Evolutionary conservation across 2,329 filamentous ascomycete species (phyloP), one percentile per base, ranked within the genome.

Genomic region (Neonectria coccinea): DNA sequence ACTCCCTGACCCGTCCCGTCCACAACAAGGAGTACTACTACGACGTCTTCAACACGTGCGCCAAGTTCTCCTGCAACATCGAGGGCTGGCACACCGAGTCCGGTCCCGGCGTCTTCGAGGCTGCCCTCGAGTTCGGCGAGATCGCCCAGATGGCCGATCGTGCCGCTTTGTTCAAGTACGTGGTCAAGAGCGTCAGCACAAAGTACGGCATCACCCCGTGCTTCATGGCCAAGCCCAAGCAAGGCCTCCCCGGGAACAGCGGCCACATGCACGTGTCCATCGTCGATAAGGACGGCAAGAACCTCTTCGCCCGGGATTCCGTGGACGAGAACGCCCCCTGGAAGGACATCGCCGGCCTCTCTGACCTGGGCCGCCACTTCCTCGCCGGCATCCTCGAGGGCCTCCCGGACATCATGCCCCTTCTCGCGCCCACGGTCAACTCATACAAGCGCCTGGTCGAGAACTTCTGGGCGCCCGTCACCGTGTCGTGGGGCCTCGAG

Each of bases 401-500:
- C 14, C 86, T 99, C 4, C 93, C 96, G 2, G 93, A 97, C 75
- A 89, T 98, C 70, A 99, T 99, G 96, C 96, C 96, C 1, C 84
- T 98, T 63, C 85, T 99, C 12, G 96, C 95, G 1, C 96, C 96
- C 0, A 99, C 93, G 1, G 88, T 99, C 75, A 99, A 99, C 85
- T 97, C 93, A 66, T 99, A 99, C 85, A 99, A 99, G 82, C 91
- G 96, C 4, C 86, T 99, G 0, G 96, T 99, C 2, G 96, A 99
- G 83, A 98, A 98, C 81, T 98, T 97, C 81, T 99, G 96, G 96
- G 96, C 96, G 0, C 96, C 96, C 0, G 96, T 99, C 6, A 97
- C 95, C 0, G 96, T 98, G 0, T 97, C 93, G 0, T 99, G 96
- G 96, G 96, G 96, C 1, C 82, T 97, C 5, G 96, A 98, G 80